Conservation (phyloP, 768 basidiomycete genomes). For the Polyporus arcularius region DNA sequence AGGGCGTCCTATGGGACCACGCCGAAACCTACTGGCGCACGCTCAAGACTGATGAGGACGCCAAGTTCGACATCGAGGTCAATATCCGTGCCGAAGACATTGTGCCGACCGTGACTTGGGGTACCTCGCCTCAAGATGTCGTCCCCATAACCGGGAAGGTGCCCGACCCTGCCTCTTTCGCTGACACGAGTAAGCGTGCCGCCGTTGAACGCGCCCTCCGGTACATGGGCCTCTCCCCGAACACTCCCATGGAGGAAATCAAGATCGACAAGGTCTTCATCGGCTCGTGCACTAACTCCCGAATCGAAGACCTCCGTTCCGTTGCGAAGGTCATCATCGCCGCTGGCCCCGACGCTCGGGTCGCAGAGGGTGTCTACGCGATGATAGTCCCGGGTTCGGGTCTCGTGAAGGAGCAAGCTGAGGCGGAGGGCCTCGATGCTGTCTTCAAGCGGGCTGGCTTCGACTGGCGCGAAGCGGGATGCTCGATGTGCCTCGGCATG, state of each 20-base stretch:
- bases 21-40: slow-evolving; percentile 63
- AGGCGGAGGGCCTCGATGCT: slow-evolving; percentile 64
- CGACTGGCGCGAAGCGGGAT: slow-evolving; percentile 71
- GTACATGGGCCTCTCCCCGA: slow-evolving; percentile 62
- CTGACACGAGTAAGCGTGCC: slow-evolving; percentile 45
- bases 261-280: slow-evolving; percentile 68
- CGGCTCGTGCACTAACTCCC: slow-evolving; percentile 70
- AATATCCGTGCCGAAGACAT: slow-evolving; percentile 62
- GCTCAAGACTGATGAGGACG: slow-evolving; percentile 56
- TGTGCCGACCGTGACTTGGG: slow-evolving; percentile 66
- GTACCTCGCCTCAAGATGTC: slow-evolving; percentile 64
- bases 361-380: slow-evolving; percentile 53
- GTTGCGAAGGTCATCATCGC: slow-evolving; percentile 58
- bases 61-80: slow-evolving; percentile 61
- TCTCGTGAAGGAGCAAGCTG: slow-evolving; percentile 64
- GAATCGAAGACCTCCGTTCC: slow-evolving; percentile 65
- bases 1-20: slow-evolving; percentile 58
- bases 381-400: slow-evolving; percentile 71
- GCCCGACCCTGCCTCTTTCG: slow-evolving; percentile 49
- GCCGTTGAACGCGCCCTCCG: slow-evolving; percentile 54
- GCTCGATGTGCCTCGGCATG: slow-evolving; percentile 74
- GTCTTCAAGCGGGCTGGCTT: slow-evolving; percentile 67
- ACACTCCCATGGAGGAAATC: slow-evolving; percentile 57
- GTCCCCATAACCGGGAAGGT: slow-evolving; percentile 61
- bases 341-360: slow-evolving; percentile 50